phyloP scores from a whole-genome alignment of 805 yeast genomes.

The Metschnikowia bowlesiae region DNA sequence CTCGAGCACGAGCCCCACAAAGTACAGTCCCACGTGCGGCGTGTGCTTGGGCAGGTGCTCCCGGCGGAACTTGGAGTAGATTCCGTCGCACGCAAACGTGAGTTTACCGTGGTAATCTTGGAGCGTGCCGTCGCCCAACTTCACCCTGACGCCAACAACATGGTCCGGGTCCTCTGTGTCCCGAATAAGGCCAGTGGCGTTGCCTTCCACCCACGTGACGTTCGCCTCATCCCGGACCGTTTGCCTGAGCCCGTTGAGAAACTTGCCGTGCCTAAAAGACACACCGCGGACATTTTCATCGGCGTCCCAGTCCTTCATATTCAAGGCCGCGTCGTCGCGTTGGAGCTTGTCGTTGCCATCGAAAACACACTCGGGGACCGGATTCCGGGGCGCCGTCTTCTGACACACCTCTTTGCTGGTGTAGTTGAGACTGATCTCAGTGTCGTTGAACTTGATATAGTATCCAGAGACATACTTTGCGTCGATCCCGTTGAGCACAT shows the following conservation, averaged over 20 bases:
- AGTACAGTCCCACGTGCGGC: slow-evolving; percentile 75
- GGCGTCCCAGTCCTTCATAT: slow-evolving; percentile 51
- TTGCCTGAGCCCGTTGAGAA: slow-evolving; percentile 67
- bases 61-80: slow-evolving; percentile 86
- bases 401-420: slow-evolving; percentile 53
- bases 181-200: slow-evolving; percentile 63
- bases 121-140: slow-evolving; percentile 31
- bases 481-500: slow-evolving; percentile 67
- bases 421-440: slow-evolving; percentile 60
- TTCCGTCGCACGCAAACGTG: slow-evolving; percentile 87
- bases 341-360: slow-evolving; percentile 54
- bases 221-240: slow-evolving; percentile 68
- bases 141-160: slow-evolving; percentile 75
- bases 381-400: slow-evolving; percentile 39
- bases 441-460: slow-evolving; percentile 62
- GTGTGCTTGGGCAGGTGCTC: slow-evolving; percentile 55
- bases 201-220: slow-evolving; percentile 77
- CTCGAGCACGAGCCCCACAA: slow-evolving; percentile 74
- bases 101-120: slow-evolving; percentile 49
- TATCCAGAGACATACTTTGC: slow-evolving; percentile 80
- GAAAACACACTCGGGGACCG: slow-evolving; percentile 52
- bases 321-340: slow-evolving; percentile 43
- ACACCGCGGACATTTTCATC: slow-evolving; percentile 64
- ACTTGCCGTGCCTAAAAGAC: slow-evolving; percentile 90
- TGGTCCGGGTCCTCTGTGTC: slow-evolving; percentile 44